Base-by-base conservation (phyloP, 164 flowering plant genomes). In the Nymphaea colorata region DNA sequence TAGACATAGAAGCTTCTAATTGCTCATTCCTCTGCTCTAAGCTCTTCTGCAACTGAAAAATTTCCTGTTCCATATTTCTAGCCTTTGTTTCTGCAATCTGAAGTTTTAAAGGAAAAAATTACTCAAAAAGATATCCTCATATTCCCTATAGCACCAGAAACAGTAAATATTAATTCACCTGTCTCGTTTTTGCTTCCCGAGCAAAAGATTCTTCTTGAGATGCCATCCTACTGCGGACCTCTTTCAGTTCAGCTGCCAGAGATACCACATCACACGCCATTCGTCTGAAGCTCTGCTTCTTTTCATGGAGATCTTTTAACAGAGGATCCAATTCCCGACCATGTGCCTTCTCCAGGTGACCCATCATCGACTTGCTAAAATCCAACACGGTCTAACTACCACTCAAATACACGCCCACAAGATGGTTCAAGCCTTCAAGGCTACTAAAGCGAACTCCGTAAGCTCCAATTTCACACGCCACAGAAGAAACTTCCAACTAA, bases 241-340 rank as follows among this genome's bases (percentile, higher is more conserved):
- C 95, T 80, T 89, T 94, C 41, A 94, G 79, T 85, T 94, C 98
- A 59, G 89, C 82, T 3, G 96, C 96, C 66, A 94, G 70, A 0
- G 91, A 86, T 53, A 87, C 90, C 16, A 93, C 90, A 70, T 84
- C 85, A 12, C 41, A 4, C 7, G 64, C 64, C 64, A 61, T 61
- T 43, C 84, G 68, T 67, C 95, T 57, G 64, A 93, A 90, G 70
- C 73, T 88, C 72, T 85, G 96, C 73, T 87, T 93, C 79, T 80
- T 89, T 74, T 93, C 97, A 64, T 79, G 80, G 78, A 93, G 84
- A 85, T 93, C 97, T 76, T 82, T 87, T 77, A 93, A 71, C 66
- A 93, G 67, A 36, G 98, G 98, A 81, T 93, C 98, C 59, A 82
- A 65, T 8, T 77, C 83, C 62, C 73, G 68, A 4, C 61, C 67